These are phyloP conservation scores for Oryza brachyantha DNA, from an alignment of 176 grass and related monocot genomes.

Conservation along the genomic window DNA sequence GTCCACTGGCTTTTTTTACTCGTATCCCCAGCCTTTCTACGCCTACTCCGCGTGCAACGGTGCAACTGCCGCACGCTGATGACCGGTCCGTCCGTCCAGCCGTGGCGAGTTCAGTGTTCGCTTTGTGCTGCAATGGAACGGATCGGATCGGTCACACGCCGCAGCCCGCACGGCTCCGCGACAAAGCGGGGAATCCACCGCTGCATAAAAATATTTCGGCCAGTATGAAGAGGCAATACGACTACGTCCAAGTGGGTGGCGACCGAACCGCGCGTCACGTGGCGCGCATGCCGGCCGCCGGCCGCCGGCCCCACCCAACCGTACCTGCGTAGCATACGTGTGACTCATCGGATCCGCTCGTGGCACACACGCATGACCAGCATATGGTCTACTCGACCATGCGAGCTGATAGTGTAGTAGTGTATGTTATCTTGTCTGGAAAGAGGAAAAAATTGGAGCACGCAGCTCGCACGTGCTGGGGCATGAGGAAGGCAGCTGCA, in stretches of 20 bases:
- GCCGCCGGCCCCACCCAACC: too few relatives aligned
- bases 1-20: not conserved
- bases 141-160: too few relatives aligned
- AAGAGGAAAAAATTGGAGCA: not conserved
- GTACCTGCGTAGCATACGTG: too few relatives aligned
- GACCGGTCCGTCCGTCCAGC: too few relatives aligned
- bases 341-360: not conserved
- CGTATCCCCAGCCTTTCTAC: not conserved
- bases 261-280: conserved; percentile 2
- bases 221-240: too few relatives aligned
- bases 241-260: not conserved
- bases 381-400: not conserved
- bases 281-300: conserved; percentile 30
- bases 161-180: not conserved
- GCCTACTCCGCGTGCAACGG: not conserved
- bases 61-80: not conserved
- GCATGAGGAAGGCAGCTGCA: not conserved
- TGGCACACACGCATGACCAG: not conserved
- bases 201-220: not conserved
- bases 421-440: not conserved
- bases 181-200: not conserved
- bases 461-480: conserved; percentile 20
- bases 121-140: not conserved
- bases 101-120: not conserved
- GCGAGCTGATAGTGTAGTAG: not conserved